Percentiles rank a stretch among this genome's conserved stretches.
Evolutionary conservation across 768 basidiomycete genomes (phyloP).

Genomic region (Rhodotorula kratochvilovae): DNA sequence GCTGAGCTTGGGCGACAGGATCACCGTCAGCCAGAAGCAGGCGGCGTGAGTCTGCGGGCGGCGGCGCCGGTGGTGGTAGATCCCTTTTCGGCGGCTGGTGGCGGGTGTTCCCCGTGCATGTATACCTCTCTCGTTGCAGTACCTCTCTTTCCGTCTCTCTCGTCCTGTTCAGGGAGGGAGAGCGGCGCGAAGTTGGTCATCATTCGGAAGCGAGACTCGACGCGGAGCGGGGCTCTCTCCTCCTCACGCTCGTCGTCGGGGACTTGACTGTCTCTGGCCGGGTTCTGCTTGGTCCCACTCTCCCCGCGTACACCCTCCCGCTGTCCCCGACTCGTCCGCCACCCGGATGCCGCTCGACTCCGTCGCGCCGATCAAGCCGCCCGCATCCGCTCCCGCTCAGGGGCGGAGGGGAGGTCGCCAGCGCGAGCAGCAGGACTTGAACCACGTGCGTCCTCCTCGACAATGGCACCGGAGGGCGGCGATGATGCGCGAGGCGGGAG

Average conservation of each 20-base stretch:
- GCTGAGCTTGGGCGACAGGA: slow-evolving; percentile 72
- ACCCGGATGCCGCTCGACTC: not conserved
- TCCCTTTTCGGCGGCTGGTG: no score
- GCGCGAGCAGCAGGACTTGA: slow-evolving; percentile 11
- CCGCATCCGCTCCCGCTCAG: not conserved
- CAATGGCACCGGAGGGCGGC: no score
- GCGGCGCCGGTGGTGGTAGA: no score
- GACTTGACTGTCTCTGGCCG: not conserved
- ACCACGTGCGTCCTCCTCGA: slow-evolving; percentile 19
- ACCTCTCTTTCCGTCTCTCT: no score
- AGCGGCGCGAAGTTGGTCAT: no score
- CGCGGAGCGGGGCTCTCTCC: not conserved
- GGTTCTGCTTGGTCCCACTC: not conserved
- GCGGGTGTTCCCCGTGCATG: no score
- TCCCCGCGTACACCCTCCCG: not conserved
- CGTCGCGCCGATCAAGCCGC: not conserved
- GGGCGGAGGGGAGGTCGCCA: not conserved
- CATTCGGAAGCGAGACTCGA: no score
- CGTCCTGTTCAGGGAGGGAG: no score
- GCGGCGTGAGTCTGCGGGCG: not conserved
- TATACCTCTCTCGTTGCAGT: no score
- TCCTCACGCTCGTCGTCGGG: not conserved
- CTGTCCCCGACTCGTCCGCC: not conserved
- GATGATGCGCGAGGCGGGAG: not conserved
- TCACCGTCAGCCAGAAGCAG: slow-evolving; percentile 34